These are phyloP conservation scores for Licmophora abbreviata DNA, from an alignment of 108 stramenopile genomes.

Conservation along the genomic window DNA sequence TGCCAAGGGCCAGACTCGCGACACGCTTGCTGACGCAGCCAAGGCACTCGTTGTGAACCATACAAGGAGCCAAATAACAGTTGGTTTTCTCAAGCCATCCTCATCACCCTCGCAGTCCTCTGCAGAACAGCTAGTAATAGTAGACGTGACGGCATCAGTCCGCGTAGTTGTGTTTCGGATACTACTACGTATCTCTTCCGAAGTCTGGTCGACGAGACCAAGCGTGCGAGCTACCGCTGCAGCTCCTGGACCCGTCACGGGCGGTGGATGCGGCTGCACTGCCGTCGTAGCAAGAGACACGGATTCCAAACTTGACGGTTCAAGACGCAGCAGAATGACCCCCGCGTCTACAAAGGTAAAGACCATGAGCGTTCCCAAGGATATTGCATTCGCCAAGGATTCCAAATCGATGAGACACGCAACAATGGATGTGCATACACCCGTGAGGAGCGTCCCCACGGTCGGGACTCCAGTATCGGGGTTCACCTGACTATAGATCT, in stretches of 20 bases:
- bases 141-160: background rate
- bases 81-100: constrained; percentile 26
- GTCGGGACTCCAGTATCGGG: constrained; percentile 36
- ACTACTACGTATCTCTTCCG: constrained; percentile 8
- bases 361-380: constrained; percentile 43
- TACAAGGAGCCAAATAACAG: constrained; percentile 22
- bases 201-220: constrained; percentile 12
- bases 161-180: background rate
- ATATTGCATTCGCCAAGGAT: constrained; percentile 43
- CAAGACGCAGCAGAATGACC: constrained; percentile 39
- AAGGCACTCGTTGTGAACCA: constrained; percentile 17
- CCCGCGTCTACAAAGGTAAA: constrained; percentile 59
- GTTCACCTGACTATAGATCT: constrained; percentile 30
- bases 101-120: constrained; percentile 1
- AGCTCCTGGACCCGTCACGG: constrained; percentile 11
- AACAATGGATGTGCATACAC: constrained; percentile 31
- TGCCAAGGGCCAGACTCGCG: background rate
- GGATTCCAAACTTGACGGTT: constrained; percentile 3
- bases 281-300: background rate
- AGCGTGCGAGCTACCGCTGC: constrained; percentile 12
- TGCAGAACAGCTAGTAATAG: background rate
- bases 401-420: constrained; percentile 48
- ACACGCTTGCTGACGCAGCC: constrained; percentile 12
- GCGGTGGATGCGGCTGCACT: background rate
- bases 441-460: constrained; percentile 41